These are phyloP conservation scores for Lepidium didymum DNA, from an alignment of 345 rosid species.

Conservation along the genomic window DNA sequence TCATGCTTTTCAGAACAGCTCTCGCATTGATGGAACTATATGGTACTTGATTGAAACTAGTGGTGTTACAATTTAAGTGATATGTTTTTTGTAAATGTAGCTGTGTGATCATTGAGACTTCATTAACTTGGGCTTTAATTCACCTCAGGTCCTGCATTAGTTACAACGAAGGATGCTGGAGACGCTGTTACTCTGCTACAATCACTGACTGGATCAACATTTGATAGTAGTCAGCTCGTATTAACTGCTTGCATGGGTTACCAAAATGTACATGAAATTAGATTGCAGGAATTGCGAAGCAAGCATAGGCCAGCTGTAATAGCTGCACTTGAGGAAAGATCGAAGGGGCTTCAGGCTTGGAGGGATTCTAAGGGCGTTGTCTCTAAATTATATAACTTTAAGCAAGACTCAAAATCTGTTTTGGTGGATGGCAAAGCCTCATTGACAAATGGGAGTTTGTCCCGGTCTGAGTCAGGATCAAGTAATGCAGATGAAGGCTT, in stretches of 20 bases:
- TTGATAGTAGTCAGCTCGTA: slow-evolving; percentile 99
- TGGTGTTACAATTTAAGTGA: slow-evolving; percentile 1
- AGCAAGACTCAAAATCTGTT: slow-evolving; percentile 68
- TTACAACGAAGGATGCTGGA: slow-evolving; percentile 98
- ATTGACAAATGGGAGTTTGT: slow-evolving; percentile 52
- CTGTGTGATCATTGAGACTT: neutral
- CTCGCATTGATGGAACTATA: slow-evolving; percentile 98
- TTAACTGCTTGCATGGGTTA: slow-evolving; percentile 98
- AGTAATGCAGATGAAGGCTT: slow-evolving; percentile 68
- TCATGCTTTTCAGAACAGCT: slow-evolving; percentile 93
- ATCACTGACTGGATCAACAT: slow-evolving; percentile 93
- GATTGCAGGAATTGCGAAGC: slow-evolving; percentile 73
- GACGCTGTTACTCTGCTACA: slow-evolving; percentile 98
- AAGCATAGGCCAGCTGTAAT: slow-evolving; percentile 86
- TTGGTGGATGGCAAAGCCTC: slow-evolving; percentile 45
- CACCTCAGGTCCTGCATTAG: slow-evolving; percentile 86
- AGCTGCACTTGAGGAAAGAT: slow-evolving; percentile 79
- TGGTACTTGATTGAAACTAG: slow-evolving; percentile 56
- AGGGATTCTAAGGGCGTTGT: slow-evolving; percentile 87
- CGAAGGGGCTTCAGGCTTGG: slow-evolving; percentile 89
- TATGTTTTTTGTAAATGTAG: neutral
- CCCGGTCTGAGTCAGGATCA: slow-evolving; percentile 70
- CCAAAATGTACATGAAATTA: slow-evolving; percentile 76
- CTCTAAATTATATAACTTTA: slow-evolving; percentile 83
- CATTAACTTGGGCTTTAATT: slow-evolving; percentile 32